phyloP scores from a whole-genome alignment of 805 yeast genomes.

The Lipomyces mesembrius region DNA sequence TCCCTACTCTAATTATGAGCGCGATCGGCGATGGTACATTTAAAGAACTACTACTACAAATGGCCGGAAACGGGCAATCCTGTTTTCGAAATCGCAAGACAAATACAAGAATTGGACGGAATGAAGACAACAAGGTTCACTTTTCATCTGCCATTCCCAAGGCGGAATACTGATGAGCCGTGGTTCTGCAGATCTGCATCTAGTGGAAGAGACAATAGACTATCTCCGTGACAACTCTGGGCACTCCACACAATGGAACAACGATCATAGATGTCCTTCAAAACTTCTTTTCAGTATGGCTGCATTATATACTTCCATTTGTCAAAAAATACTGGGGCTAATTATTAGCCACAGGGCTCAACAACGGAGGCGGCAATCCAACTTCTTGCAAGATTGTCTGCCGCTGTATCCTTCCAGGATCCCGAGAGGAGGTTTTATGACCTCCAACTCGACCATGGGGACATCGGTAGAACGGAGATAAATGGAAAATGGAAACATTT shows the following conservation, averaged over 20 bases:
- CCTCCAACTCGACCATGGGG: slow-evolving; percentile 8
- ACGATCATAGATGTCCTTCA: slow-evolving; percentile 3
- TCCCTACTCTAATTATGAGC: too few relatives aligned
- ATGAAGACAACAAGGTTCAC: background rate
- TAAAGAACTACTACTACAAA: background rate
- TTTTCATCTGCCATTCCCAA: slow-evolving; percentile 7
- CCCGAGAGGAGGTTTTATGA: background rate
- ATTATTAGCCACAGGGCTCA: background rate
- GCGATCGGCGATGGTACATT: too few relatives aligned
- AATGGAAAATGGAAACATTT: background rate
- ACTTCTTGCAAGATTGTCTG: background rate
- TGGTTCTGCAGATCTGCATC: background rate
- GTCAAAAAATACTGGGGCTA: background rate
- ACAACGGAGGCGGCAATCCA: background rate
- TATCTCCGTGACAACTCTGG: background rate
- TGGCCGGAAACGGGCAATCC: slow-evolving; percentile 1
- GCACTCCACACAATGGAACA: slow-evolving; percentile 4
- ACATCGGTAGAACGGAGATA: background rate
- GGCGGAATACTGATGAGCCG: slow-evolving; percentile 3
- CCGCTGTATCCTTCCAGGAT: background rate
- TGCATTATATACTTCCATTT: background rate
- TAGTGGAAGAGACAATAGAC: background rate
- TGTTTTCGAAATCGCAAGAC: background rate
- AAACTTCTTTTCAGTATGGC: background rate
- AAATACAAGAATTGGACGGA: background rate